Conservation (phyloP, 352 stramenopile species). For the Aphanomyces euteiches region DNA sequence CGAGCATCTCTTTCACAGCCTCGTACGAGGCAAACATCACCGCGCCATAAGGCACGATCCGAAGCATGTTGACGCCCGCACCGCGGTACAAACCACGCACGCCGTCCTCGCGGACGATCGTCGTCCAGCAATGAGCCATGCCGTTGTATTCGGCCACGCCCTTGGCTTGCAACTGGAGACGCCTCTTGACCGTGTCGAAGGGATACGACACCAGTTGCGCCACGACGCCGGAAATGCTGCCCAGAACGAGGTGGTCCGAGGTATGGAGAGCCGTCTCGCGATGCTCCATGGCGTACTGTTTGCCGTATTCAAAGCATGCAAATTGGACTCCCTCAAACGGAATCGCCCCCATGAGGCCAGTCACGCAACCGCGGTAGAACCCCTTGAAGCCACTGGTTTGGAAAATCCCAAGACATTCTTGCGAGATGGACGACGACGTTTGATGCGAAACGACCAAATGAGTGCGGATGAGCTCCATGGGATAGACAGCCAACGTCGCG, state of each 20-base stretch:
- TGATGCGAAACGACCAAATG: slow-evolving; percentile 66
- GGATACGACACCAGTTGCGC: slow-evolving; percentile 82
- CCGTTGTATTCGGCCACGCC: slow-evolving; percentile 40
- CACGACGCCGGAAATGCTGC: slow-evolving; percentile 62
- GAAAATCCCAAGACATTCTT: slow-evolving; percentile 61
- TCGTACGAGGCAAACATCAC: slow-evolving; percentile 84
- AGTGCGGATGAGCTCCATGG: slow-evolving; percentile 72
- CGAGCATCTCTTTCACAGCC: slow-evolving; percentile 51
- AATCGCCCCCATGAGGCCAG: slow-evolving; percentile 61
- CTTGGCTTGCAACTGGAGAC: slow-evolving; percentile 57
- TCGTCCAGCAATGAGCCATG: slow-evolving; percentile 45
- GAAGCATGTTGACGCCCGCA: slow-evolving; percentile 64
- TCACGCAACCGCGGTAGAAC: slow-evolving; percentile 67
- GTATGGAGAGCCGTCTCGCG: slow-evolving; percentile 67
- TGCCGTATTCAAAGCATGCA: slow-evolving; percentile 76
- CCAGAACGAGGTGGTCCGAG: slow-evolving; percentile 80
- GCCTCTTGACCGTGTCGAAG: slow-evolving; percentile 83
- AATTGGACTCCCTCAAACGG: slow-evolving; percentile 84
- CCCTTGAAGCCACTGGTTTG: slow-evolving; percentile 55
- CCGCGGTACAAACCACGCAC: slow-evolving; percentile 65
- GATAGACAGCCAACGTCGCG: slow-evolving; percentile 69
- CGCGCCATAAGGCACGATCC: slow-evolving; percentile 72
- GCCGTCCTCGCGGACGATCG: slow-evolving; percentile 53
- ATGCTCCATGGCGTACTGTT: slow-evolving; percentile 42
- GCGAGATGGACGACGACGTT: slow-evolving; percentile 33